Percentiles rank a stretch among this genome's conserved stretches.
Conservation (phyloP, 192 early-diverging fungal species). For the Coemansia sp. region DNA sequence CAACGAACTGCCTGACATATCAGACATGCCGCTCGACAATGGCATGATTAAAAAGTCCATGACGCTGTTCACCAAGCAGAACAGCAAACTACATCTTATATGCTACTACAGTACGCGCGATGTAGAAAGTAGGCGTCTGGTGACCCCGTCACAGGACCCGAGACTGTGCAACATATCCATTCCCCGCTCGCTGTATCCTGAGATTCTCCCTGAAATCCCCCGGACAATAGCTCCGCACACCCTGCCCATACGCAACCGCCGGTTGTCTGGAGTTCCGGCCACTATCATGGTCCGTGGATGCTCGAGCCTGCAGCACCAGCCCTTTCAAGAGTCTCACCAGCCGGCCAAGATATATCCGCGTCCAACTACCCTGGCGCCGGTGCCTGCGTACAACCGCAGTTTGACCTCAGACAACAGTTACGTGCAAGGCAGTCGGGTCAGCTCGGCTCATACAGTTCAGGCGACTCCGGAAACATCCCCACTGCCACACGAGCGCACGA, state of each 20-base stretch:
- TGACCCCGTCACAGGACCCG: constrained; percentile 62
- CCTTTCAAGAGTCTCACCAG: not conserved
- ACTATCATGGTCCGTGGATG: constrained; percentile 4
- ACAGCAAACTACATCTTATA: constrained; percentile 81
- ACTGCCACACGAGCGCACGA: not conserved
- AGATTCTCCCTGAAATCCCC: constrained; percentile 50
- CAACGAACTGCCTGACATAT: constrained; percentile 6
- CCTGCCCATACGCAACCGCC: not conserved
- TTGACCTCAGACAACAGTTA: not conserved
- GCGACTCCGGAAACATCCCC: not conserved
- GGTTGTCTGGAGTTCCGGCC: not conserved
- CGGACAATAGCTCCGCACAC: not conserved
- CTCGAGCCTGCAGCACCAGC: constrained; percentile 2
- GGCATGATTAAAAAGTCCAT: constrained; percentile 83
- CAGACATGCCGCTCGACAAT: constrained; percentile 55
- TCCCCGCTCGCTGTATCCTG: constrained; percentile 76
- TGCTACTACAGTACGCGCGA: constrained; percentile 82
- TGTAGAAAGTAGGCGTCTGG: constrained; percentile 56
- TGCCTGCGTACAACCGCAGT: not conserved
- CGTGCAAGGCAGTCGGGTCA: not conserved
- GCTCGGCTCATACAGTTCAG: not conserved
- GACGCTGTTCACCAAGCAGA: constrained; percentile 71
- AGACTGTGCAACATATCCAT: constrained; percentile 62
- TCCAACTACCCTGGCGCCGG: not conserved
- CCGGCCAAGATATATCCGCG: constrained; percentile 1